Evolutionary conservation across 2,329 filamentous ascomycete genomes (phyloP), one percentile per base, ranked within the genome.

Genomic region (Neoascochyta sp.): DNA sequence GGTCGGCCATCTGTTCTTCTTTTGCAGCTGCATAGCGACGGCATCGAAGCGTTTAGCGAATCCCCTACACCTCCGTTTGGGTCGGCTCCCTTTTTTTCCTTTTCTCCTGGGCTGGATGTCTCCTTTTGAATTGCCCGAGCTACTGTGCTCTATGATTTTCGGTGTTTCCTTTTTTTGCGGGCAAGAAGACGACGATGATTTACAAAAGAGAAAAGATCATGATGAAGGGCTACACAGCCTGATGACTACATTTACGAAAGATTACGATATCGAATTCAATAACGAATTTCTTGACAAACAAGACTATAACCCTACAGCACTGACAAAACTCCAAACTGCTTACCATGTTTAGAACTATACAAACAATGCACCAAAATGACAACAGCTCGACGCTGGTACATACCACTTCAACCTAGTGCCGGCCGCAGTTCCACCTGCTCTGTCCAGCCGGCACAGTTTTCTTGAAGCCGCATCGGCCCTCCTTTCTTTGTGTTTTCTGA

Each of bases 41-140:
- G 52, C 47, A 52, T 56, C 50, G 37, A 43, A 58, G 55, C 54
- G 54, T 51, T 58, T 50, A 54, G 52, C 54, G 54, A 53, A 32
- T 17, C 13, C 28, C 23, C 22, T 33, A 24, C 33, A 33, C 20
- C 26, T 29, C 18, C 26, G 22, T 28, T 34, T 36, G 40, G 41
- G 41, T 29, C 24, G 41, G 42, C 34, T 38, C 29, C 43, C 26
- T 47, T 27, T 4, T 22, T 32, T 20, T 30, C 11, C 29, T 7
- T 30, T 32, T 22, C 15, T 35, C 22, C 34, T 39, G 43, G 41
- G 41, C 29, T 24, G 45, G 40, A 37, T 40, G 36, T 43, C 32
- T 50, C 24, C 24, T 26, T 22, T 27, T 36, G 36, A 24, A 39
- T 35, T 47, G 39, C 38, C 25, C 39, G 32, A 27, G 26, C 19